Evolutionary conservation across 768 basidiomycete species (phyloP), one percentile per base, ranked within the genome.

Genomic region (Leccinum arenicola): DNA sequence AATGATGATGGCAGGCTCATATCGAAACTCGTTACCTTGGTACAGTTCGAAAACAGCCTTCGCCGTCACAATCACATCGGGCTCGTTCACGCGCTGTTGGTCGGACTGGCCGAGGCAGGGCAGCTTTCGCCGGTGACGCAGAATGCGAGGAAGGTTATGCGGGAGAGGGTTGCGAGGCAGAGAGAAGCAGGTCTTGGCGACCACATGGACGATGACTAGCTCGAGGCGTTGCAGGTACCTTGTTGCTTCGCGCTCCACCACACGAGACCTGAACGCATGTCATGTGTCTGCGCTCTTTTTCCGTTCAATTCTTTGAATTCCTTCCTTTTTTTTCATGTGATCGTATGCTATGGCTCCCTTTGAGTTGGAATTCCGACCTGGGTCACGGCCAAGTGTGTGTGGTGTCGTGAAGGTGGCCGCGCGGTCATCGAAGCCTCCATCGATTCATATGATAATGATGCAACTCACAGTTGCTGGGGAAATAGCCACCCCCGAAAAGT

Each of bases 41-140:
- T 45, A 45, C 65, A 93, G 90, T 92, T 94, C 61, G 91, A 95
- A 75, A 95, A 95, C 75, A 87, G 88, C 61, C 78, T 94, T 40
- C 84, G 93, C 43, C 80, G 86, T 65, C 93, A 95, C 68, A 96
- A 95, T 65, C 89, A 94, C 70, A 80, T 94, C 50, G 91, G 94
- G 35, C 77, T 94, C 21, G 84, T 86, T 6, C 88, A 93, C 68
- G 86, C 84, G 0, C 75, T 95, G 33, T 74, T 91, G n/a, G 71
- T 83, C 19, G 86, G 84, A 11, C 78, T 95, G 21, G 92, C 91
- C 10, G 89, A 88, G 69, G 81, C 81, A 7, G 88, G 86, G 3
- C 80, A 78, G 60, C 75, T 94, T 31, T 77, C 82, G 21, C 70
- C 77, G 3, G 86, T 82, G 1, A 78, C 81, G 25, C 76, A 76